phyloP scores from a whole-genome alignment of 371 early-diverging fungal species.

The Mortierella polycephala region DNA sequence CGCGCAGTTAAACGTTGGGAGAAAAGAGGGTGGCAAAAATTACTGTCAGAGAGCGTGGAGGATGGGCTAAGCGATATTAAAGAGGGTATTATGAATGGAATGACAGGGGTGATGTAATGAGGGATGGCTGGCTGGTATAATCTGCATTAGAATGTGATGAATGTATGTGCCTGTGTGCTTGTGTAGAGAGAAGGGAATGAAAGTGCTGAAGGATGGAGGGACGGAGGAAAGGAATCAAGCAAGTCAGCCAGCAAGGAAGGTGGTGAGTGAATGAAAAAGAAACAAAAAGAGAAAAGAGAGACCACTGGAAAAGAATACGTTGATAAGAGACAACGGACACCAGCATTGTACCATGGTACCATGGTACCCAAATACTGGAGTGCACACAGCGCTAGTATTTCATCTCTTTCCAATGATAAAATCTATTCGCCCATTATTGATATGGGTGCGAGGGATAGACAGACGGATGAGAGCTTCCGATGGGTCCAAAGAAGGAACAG shows the following conservation, averaged over 20 bases:
- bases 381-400: not conserved
- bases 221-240: not conserved
- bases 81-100: too few species aligned
- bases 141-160: not conserved
- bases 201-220: not conserved
- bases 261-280: constrained; percentile 3
- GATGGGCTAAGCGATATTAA: too few species aligned
- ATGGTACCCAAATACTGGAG: too few species aligned
- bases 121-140: not conserved
- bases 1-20: too few species aligned
- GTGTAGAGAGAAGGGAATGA: too few species aligned
- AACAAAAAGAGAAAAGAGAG: not conserved
- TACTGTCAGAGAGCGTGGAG: too few species aligned
- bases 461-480: not conserved
- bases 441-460: not conserved
- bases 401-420: not conserved
- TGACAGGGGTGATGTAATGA: too few species aligned
- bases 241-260: too few species aligned
- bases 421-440: not conserved
- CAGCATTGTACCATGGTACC: too few species aligned
- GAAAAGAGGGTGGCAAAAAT: too few species aligned
- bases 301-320: not conserved
- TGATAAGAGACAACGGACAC: not conserved
- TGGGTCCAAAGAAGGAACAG: not conserved
- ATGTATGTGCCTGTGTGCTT: not conserved